Conservation (phyloP, 2,329 filamentous ascomycete species). For the Aspergillus proliferans region DNA sequence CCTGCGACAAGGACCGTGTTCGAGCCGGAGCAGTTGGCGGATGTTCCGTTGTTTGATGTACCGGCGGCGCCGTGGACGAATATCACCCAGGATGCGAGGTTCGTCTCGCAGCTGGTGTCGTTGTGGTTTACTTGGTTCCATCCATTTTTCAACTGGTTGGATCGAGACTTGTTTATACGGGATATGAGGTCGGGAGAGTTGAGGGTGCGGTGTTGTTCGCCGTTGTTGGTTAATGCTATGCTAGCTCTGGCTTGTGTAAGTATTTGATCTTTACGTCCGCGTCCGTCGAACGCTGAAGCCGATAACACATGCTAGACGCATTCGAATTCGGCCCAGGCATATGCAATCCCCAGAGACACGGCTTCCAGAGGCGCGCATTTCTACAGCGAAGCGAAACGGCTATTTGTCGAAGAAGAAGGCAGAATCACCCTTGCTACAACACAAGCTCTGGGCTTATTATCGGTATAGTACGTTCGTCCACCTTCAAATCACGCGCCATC, state of each 20-base stretch:
- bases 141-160: slow-evolving; percentile 26
- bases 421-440: slow-evolving; percentile 23
- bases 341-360: slow-evolving; percentile 11
- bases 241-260: slow-evolving; percentile 27
- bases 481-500: neutral
- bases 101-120: slow-evolving; percentile 28
- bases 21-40: slow-evolving; percentile 12
- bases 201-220: slow-evolving; percentile 25
- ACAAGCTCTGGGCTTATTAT: slow-evolving; percentile 26
- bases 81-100: slow-evolving; percentile 16
- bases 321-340: slow-evolving; percentile 21
- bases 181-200: slow-evolving; percentile 27
- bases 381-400: slow-evolving; percentile 27
- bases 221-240: slow-evolving; percentile 31
- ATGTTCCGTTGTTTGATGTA: slow-evolving; percentile 16
- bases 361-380: slow-evolving; percentile 24
- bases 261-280: neutral
- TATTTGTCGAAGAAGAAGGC: slow-evolving; percentile 25
- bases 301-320: slow-evolving; percentile 15
- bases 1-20: slow-evolving; percentile 7
- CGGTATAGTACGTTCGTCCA: slow-evolving; percentile 18
- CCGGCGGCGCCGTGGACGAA: slow-evolving; percentile 25
- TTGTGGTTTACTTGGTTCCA: slow-evolving; percentile 27
- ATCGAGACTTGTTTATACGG: slow-evolving; percentile 28
- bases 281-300: neutral